These are phyloP conservation scores for Pythium aquatile DNA, from an alignment of 352 stramenopile genomes.

Conservation along the genomic window DNA sequence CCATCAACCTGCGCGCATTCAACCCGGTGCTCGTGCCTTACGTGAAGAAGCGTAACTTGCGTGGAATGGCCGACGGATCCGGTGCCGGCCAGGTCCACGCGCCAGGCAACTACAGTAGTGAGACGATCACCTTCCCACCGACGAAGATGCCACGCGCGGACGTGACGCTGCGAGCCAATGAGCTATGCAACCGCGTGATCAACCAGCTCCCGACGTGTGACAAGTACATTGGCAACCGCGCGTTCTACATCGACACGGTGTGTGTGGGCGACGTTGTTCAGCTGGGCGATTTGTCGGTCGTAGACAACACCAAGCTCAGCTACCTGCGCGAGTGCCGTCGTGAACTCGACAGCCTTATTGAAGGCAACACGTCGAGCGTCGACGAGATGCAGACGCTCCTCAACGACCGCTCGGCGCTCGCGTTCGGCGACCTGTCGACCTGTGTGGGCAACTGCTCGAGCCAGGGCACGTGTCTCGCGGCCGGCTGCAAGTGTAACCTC, in stretches of 20 bases:
- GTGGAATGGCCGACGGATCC: conserved; percentile 4
- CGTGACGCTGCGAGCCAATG: conserved; percentile 5
- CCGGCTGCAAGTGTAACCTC: conserved; percentile 28
- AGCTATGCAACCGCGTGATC: conserved; percentile 32
- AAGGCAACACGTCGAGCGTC: conserved; percentile 18
- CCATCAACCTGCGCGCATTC: conserved; percentile 15
- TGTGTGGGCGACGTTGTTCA: conserved; percentile 26
- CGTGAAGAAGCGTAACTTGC: conserved; percentile 6
- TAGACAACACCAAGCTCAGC: conserved; percentile 34
- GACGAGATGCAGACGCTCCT: conserved; percentile 13
- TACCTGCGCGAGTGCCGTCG: conserved; percentile 38
- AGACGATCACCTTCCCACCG: conserved; percentile 5
- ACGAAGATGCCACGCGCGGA: conserved; percentile 5
- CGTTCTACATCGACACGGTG: conserved; percentile 30
- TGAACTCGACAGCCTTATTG: conserved; percentile 28
- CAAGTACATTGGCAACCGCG: conserved; percentile 30
- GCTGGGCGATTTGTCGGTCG: conserved; percentile 24
- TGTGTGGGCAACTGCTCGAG: conserved; percentile 28
- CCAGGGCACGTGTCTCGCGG: conserved; percentile 25
- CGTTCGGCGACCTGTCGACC: conserved; percentile 23
- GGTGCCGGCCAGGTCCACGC: neutral
- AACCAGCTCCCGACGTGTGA: conserved; percentile 16
- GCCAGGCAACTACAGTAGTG: neutral
- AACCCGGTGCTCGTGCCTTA: conserved; percentile 10
- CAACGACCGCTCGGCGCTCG: conserved; percentile 18